Conservation (phyloP, 305 asterid genomes). For the Fraxinus velutina region DNA sequence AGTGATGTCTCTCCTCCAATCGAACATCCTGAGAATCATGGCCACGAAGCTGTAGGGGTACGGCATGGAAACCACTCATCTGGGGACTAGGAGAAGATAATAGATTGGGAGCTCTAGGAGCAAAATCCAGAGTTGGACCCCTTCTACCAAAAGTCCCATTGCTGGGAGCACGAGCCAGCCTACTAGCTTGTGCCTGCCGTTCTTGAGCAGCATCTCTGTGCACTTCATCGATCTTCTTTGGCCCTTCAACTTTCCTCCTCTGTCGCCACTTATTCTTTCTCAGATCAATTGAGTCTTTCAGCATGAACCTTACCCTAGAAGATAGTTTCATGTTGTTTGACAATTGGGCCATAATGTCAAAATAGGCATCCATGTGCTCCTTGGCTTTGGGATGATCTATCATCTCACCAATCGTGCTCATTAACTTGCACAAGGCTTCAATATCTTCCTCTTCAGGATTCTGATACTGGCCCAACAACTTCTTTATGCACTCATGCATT, state of each 20-base stretch:
- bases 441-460: conserved; percentile 78
- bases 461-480: conserved; percentile 60
- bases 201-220: conserved; percentile 83
- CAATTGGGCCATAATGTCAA: conserved; percentile 46
- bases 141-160: conserved; percentile 46
- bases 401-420: conserved; percentile 83
- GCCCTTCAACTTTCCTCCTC: conserved; percentile 84
- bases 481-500: conserved; percentile 75
- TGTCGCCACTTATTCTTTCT: conserved; percentile 84
- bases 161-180: conserved; percentile 50
- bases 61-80: conserved; percentile 42
- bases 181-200: conserved; percentile 53
- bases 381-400: conserved; percentile 70
- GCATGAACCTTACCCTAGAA: conserved; percentile 71
- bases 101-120: conserved; percentile 43
- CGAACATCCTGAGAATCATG: conserved; percentile 54
- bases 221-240: conserved; percentile 76
- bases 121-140: conserved; percentile 46
- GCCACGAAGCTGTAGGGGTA: conserved; percentile 49
- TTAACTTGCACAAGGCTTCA: conserved; percentile 75
- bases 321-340: conserved; percentile 57
- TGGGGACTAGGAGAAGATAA: conserved; percentile 46
- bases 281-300: conserved; percentile 69
- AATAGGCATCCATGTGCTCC: conserved; percentile 64
- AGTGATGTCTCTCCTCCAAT: conserved; percentile 42